These are phyloP conservation scores for Ustilago nuda DNA, from an alignment of 1,284 basidiomycete genomes.

Conservation along the genomic window DNA sequence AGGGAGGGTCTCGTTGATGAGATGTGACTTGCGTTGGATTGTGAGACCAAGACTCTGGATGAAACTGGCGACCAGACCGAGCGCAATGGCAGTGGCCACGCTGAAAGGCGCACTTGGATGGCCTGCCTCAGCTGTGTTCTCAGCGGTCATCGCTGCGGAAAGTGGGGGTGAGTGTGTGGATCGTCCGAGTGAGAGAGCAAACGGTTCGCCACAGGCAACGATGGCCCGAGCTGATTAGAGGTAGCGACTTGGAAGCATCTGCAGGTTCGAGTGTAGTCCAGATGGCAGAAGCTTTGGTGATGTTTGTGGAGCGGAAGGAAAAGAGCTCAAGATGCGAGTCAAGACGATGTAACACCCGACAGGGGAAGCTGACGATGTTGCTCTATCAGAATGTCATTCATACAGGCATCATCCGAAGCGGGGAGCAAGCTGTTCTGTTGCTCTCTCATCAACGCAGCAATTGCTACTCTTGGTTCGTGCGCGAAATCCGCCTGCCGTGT, in stretches of 20 bases:
- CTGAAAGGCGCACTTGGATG: slow-evolving; percentile 37
- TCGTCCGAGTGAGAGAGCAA: not conserved
- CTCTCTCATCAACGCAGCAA: slow-evolving; percentile 14
- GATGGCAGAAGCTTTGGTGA: not conserved
- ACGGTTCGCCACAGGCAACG: slow-evolving; percentile 6
- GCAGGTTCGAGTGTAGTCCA: not conserved
- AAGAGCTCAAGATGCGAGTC: not conserved
- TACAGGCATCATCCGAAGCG: slow-evolving; percentile 4
- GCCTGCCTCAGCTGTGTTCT: not conserved
- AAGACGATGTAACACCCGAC: not conserved
- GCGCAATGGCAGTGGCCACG: slow-evolving; percentile 64
- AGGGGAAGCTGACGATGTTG: not conserved
- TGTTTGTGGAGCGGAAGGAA: not conserved
- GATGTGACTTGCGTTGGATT: slow-evolving; percentile 93
- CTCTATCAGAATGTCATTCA: not conserved
- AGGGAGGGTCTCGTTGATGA: slow-evolving; percentile 82
- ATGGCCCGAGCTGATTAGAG: slow-evolving; percentile 11
- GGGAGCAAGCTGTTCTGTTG: slow-evolving; percentile 15
- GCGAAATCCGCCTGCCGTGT: not conserved
- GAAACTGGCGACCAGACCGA: slow-evolving; percentile 88
- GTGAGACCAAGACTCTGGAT: slow-evolving; percentile 90
- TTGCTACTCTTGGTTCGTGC: slow-evolving; percentile 9
- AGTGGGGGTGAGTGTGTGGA: not conserved
- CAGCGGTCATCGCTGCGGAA: slow-evolving; percentile 13
- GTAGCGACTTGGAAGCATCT: slow-evolving; percentile 5